Evolutionary conservation across 2,329 filamentous ascomycete species (phyloP).

Genomic region (Penicillium sp.): DNA sequence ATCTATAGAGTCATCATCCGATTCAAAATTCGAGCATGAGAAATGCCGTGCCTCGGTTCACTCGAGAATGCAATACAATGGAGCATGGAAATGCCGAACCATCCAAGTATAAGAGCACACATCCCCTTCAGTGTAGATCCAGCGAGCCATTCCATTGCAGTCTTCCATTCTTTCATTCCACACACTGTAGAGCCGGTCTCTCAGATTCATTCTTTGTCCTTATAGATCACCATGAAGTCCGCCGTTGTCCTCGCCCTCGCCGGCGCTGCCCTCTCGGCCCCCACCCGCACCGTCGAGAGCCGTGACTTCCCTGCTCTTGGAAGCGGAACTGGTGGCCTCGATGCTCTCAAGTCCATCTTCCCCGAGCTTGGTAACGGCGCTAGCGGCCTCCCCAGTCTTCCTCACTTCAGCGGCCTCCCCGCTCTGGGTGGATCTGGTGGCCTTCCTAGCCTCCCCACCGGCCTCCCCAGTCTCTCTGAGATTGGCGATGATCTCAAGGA

Average conservation of each 20-base stretch:
- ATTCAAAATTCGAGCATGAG: not conserved
- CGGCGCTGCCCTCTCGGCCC: slow-evolving; percentile 24
- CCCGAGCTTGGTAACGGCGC: not conserved
- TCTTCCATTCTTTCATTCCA: not conserved
- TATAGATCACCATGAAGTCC: slow-evolving; percentile 23
- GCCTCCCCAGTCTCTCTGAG: not conserved
- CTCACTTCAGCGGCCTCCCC: not conserved
- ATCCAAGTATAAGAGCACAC: not conserved
- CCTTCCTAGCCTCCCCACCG: slow-evolving; percentile 1
- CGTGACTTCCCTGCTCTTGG: slow-evolving; percentile 20
- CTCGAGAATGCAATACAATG: not conserved
- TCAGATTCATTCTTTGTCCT: slow-evolving; percentile 3
- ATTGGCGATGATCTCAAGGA: not conserved
- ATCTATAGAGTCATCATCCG: not conserved
- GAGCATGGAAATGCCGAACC: not conserved
- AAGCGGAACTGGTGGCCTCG: slow-evolving; percentile 13
- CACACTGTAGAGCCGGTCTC: slow-evolving; percentile 20
- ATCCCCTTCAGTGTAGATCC: not conserved
- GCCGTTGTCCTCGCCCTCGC: slow-evolving; percentile 22
- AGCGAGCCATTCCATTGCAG: not conserved
- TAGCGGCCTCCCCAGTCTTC: not conserved
- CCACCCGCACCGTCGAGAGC: slow-evolving; percentile 25
- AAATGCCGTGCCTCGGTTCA: not conserved
- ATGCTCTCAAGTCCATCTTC: slow-evolving; percentile 3
- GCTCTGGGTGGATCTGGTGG: slow-evolving; percentile 3